These are phyloP conservation scores for Fusarium floridanum DNA, from an alignment of 2,329 filamentous ascomycete species.

Conservation along the genomic window DNA sequence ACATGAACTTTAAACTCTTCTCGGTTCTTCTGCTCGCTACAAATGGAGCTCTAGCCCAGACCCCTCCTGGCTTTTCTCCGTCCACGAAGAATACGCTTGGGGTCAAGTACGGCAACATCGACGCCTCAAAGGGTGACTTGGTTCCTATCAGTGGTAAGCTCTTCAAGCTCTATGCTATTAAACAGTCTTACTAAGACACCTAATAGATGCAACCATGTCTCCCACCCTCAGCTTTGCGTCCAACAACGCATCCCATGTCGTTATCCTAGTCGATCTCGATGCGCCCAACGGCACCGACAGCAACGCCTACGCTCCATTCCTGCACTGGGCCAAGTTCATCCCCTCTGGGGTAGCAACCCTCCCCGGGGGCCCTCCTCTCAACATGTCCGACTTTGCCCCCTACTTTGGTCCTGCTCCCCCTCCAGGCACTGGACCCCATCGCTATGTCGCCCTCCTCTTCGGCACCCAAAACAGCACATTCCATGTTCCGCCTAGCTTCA, in stretches of 20 bases:
- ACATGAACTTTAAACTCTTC: neutral
- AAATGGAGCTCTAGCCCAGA: neutral
- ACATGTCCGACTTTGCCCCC: slow-evolving; percentile 44
- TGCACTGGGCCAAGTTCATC: slow-evolving; percentile 8
- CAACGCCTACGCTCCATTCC: slow-evolving; percentile 2
- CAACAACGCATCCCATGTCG: slow-evolving; percentile 8
- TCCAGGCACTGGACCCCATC: slow-evolving; percentile 11
- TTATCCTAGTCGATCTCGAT: slow-evolving; percentile 16
- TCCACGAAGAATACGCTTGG: slow-evolving; percentile 1
- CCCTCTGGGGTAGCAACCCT: neutral
- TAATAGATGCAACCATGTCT: neutral
- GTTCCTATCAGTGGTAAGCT: neutral
- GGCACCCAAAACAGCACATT: neutral
- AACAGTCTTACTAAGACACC: no score
- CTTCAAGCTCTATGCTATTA: no score
- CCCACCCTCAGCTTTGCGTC: neutral
- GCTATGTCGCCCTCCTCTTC: slow-evolving; percentile 12
- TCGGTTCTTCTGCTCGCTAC: neutral
- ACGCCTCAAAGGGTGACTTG: neutral
- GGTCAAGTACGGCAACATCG: slow-evolving; percentile 3
- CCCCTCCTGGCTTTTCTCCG: slow-evolving; percentile 2
- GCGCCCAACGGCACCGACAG: slow-evolving; percentile 9
- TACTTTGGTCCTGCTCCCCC: slow-evolving; percentile 16
- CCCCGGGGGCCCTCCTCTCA: neutral
- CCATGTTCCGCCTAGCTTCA: neutral